Evolutionary conservation across 257 asterid genomes (phyloP).

Genomic region (Prunella vulgaris): DNA sequence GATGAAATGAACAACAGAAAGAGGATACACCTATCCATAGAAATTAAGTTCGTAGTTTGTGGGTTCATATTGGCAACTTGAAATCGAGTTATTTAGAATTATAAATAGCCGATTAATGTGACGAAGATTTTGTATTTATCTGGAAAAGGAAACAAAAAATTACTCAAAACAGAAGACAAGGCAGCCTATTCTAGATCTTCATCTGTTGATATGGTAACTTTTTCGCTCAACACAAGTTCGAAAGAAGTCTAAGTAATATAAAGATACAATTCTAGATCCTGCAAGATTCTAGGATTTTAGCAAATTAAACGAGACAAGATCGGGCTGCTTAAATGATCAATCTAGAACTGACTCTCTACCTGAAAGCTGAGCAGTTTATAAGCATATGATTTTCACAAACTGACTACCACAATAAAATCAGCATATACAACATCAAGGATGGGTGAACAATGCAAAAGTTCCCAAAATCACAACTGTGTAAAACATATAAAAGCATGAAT

Average conservation of each 20-base stretch:
- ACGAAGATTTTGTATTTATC: neutral
- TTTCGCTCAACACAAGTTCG: neutral
- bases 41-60: neutral
- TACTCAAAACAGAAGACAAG: neutral
- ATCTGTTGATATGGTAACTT: neutral
- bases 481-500: slow-evolving; percentile 1
- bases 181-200: neutral
- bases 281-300: neutral
- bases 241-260: neutral
- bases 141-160: neutral
- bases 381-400: no score
- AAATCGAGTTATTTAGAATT: neutral
- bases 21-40: no score
- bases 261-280: neutral
- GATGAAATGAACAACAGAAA: neutral
- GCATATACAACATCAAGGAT: neutral
- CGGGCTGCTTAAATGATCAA: neutral
- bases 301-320: neutral
- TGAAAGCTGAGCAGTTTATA: no score
- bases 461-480: neutral
- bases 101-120: no score
- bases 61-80: neutral
- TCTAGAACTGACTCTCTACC: neutral
- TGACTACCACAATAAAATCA: neutral
- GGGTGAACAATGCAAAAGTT: neutral